A percentile compares a stretch with the other conserved stretches of the same genome.
phyloP scores from a whole-genome alignment of 73 alveolate species.

The Blepharisma stoltei region DNA sequence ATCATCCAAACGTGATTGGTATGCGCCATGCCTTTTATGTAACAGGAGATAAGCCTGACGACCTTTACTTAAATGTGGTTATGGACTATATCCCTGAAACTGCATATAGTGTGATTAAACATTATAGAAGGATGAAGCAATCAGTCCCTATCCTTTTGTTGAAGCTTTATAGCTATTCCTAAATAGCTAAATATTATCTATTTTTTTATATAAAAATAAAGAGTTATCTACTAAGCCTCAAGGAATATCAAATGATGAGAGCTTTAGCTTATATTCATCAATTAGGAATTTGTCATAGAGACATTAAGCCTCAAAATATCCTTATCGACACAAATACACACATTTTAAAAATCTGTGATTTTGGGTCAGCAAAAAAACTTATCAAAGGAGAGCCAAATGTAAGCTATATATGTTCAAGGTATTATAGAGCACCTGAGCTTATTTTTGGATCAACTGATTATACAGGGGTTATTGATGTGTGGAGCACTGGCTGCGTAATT shows the following conservation, averaged over 20 bases:
- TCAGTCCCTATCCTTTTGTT: slow-evolving; percentile 85
- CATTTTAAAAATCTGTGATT: slow-evolving; percentile 80
- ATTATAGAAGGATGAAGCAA: slow-evolving; percentile 81
- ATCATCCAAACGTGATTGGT: slow-evolving; percentile 83
- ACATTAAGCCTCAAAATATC: slow-evolving; percentile 82
- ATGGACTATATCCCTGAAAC: slow-evolving; percentile 77
- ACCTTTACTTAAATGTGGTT: slow-evolving; percentile 66
- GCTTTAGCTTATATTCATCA: slow-evolving; percentile 87
- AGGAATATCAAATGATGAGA: slow-evolving; percentile 38
- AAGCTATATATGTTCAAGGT: slow-evolving; percentile 82
- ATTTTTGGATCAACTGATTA: slow-evolving; percentile 92
- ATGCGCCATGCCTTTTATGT: slow-evolving; percentile 88
- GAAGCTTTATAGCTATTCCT: slow-evolving; percentile 90
- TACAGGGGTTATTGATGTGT: slow-evolving; percentile 72
- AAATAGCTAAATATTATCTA: no score
- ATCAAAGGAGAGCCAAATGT: slow-evolving; percentile 93
- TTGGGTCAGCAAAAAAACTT: slow-evolving; percentile 92
- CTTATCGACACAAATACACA: slow-evolving; percentile 59
- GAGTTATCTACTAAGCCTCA: no score
- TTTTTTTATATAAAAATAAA: no score
- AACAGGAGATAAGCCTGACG: slow-evolving; percentile 82
- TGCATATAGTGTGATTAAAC: slow-evolving; percentile 77
- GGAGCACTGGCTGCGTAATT: slow-evolving; percentile 93
- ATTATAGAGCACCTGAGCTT: slow-evolving; percentile 95
- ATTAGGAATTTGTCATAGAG: slow-evolving; percentile 82